These are phyloP conservation scores for Liquidambar formosana DNA, from an alignment of 164 flowering plant genomes.

Conservation along the genomic window DNA sequence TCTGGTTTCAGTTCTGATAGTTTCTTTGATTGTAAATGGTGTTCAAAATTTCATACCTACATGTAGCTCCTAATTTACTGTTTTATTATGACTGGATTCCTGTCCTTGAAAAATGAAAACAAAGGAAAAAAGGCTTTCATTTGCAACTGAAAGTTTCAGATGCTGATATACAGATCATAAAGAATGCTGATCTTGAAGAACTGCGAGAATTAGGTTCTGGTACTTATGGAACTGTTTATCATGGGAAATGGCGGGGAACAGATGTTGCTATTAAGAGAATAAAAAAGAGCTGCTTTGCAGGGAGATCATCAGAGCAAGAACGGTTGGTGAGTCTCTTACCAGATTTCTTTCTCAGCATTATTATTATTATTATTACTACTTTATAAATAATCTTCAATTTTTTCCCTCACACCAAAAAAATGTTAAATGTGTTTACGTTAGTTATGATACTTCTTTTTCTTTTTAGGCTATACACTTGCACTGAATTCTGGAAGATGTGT, in stretches of 20 bases:
- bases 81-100: not conserved
- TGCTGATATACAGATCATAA: conserved; percentile 64
- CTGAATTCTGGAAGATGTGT: no score
- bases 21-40: no score
- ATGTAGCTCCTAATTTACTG: not conserved
- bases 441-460: no score
- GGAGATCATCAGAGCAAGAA: conserved; percentile 83
- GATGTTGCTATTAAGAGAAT: conserved; percentile 94
- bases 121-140: not conserved
- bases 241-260: conserved; percentile 93
- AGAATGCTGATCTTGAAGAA: conserved; percentile 91
- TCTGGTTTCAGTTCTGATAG: no score
- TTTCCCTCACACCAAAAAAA: not conserved
- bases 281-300: conserved; percentile 81
- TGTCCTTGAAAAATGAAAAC: not conserved
- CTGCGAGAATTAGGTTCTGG: conserved; percentile 83
- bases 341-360: not conserved
- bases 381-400: not conserved
- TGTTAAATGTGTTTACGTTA: not conserved
- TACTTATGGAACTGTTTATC: conserved; percentile 89
- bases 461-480: no score
- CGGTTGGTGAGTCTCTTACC: conserved; percentile 56
- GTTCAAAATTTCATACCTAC: not conserved
- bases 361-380: not conserved
- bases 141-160: conserved; percentile 23